Evolutionary conservation across 2,329 filamentous ascomycete species (phyloP).

Genomic region (Achaetomium macrosporum): DNA sequence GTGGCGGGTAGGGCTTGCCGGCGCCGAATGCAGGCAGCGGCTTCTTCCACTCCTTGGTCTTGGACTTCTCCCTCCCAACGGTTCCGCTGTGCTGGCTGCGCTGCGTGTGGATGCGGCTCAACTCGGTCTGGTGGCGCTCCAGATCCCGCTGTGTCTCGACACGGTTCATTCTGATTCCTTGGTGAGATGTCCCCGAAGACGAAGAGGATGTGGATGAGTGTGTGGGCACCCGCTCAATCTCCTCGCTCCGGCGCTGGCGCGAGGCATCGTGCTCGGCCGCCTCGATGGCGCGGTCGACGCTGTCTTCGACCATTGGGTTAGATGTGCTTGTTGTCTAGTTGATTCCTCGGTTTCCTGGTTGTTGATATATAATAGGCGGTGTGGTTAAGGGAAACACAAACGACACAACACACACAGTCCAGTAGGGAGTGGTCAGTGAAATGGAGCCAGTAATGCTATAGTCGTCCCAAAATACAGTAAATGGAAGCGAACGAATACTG

Average conservation of each 20-base stretch:
- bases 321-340: background rate
- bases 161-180: slow-evolving; percentile 48
- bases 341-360: background rate
- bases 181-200: slow-evolving; percentile 36
- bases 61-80: slow-evolving; percentile 50
- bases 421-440: background rate
- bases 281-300: slow-evolving; percentile 49
- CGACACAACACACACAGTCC: slow-evolving; percentile 7
- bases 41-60: slow-evolving; percentile 45
- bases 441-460: background rate
- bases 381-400: background rate
- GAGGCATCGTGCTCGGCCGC: slow-evolving; percentile 50
- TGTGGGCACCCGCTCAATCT: slow-evolving; percentile 56
- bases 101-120: slow-evolving; percentile 66
- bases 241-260: slow-evolving; percentile 38
- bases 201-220: slow-evolving; percentile 47
- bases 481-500: background rate
- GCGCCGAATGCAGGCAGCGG: slow-evolving; percentile 65
- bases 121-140: slow-evolving; percentile 61
- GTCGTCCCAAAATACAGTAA: too few species aligned
- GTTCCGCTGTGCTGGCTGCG: slow-evolving; percentile 65
- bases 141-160: slow-evolving; percentile 61
- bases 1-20: slow-evolving; percentile 69
- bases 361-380: background rate
- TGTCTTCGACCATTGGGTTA: slow-evolving; percentile 40